These are phyloP conservation scores for Geosmithia flava DNA, from an alignment of 2,329 filamentous ascomycete species.

Conservation along the genomic window DNA sequence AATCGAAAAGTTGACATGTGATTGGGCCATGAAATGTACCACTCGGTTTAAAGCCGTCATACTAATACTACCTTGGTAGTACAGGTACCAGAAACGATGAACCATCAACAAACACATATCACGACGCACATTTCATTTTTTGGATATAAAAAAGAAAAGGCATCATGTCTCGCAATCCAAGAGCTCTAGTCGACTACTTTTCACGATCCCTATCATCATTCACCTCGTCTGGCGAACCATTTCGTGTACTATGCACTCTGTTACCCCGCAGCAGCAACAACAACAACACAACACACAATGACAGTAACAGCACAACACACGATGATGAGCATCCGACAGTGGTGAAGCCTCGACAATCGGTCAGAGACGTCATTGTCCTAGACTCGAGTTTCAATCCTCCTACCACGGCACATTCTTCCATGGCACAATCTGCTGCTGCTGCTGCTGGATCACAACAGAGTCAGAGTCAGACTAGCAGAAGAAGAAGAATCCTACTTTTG, in stretches of 20 bases:
- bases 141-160: neutral
- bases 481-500: conserved; percentile 36
- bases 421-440: conserved; percentile 38
- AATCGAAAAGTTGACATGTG: no score
- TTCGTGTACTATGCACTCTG: conserved; percentile 30
- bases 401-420: conserved; percentile 45
- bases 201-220: conserved; percentile 30
- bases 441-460: neutral
- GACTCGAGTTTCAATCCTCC: conserved; percentile 61
- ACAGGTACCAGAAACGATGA: no score
- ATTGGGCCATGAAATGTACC: no score
- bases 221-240: conserved; percentile 25
- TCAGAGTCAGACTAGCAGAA: conserved; percentile 1
- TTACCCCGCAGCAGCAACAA: conserved; percentile 10
- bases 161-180: neutral
- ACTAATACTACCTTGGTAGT: no score
- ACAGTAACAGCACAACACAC: neutral
- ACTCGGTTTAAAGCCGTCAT: no score
- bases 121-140: no score
- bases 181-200: conserved; percentile 25
- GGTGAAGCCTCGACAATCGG: conserved; percentile 1
- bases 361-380: conserved; percentile 36
- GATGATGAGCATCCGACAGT: neutral
- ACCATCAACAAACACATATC: no score
- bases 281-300: no score